Percentiles rank a stretch among this genome's conserved stretches.
Evolutionary conservation across 352 stramenopile genomes (phyloP).

Genomic region (Blastocystis hominis): DNA sequence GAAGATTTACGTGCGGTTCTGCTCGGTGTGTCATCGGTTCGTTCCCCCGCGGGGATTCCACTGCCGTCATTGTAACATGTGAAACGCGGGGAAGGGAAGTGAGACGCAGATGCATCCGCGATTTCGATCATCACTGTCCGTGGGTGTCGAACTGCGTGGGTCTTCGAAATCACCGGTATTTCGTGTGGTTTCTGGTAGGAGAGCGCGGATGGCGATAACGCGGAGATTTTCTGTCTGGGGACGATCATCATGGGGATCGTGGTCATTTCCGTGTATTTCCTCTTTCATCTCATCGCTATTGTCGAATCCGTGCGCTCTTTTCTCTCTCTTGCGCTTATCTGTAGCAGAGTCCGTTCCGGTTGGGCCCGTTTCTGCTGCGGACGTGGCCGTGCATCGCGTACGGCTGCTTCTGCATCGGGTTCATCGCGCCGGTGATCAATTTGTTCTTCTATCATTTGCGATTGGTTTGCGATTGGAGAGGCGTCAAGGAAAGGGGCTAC

Average conservation of each 20-base stretch:
- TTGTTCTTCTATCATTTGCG: constrained; percentile 2
- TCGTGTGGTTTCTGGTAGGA: constrained; percentile 66
- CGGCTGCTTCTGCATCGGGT: background rate
- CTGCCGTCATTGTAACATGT: constrained; percentile 24
- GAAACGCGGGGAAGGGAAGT: background rate
- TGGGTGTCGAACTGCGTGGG: constrained; percentile 86
- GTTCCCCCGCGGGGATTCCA: background rate
- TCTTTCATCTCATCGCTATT: background rate
- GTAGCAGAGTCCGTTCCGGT: background rate
- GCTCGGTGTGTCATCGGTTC: background rate
- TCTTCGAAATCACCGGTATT: constrained; percentile 81
- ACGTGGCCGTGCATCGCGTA: constrained; percentile 29
- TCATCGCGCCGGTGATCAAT: constrained; percentile 11
- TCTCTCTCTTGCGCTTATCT: background rate
- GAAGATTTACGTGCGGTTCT: background rate
- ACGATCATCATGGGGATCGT: background rate
- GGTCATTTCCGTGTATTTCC: constrained; percentile 2
- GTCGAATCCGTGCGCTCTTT: background rate
- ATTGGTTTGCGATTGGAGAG: background rate
- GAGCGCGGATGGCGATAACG: background rate
- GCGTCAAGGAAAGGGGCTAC: background rate
- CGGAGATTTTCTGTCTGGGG: background rate
- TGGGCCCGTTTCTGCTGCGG: background rate
- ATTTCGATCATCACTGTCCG: constrained; percentile 73
- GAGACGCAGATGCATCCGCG: background rate